These are phyloP conservation scores for Phaeosphaeria sp. DNA, from an alignment of 2,329 filamentous ascomycete genomes.

Conservation along the genomic window DNA sequence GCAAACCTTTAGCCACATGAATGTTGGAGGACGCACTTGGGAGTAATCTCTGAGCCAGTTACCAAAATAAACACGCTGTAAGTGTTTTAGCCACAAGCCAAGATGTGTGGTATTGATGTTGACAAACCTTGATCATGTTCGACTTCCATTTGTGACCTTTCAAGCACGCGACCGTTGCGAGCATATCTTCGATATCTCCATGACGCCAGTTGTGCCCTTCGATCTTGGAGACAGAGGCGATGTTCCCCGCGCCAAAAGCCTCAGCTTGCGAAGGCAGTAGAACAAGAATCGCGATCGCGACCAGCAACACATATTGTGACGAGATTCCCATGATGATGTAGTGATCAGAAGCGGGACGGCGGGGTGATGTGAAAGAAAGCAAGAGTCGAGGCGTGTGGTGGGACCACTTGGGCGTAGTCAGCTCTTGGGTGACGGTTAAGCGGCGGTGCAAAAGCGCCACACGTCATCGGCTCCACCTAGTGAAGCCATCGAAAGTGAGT, in stretches of 20 bases:
- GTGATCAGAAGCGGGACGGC: constrained; percentile 1
- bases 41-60: constrained; percentile 60
- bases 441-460: constrained; percentile 7
- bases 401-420: constrained; percentile 5
- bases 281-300: constrained; percentile 46
- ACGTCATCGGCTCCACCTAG: constrained; percentile 5
- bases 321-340: constrained; percentile 39
- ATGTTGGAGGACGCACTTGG: constrained; percentile 51
- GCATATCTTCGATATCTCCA: constrained; percentile 61
- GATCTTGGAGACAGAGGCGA: constrained; percentile 46
- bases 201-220: constrained; percentile 60
- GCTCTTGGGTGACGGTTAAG: constrained; percentile 4
- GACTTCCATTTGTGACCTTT: constrained; percentile 52
- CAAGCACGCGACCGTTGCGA: constrained; percentile 56
- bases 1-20: constrained; percentile 42
- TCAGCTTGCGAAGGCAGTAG: constrained; percentile 44
- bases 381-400: neutral
- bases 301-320: constrained; percentile 43
- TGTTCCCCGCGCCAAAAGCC: constrained; percentile 58
- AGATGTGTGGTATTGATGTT: neutral
- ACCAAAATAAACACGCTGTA: constrained; percentile 52
- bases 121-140: constrained; percentile 52
- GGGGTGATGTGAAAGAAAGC: constrained; percentile 10
- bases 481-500: neutral
- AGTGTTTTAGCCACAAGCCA: constrained; percentile 1